A percentile compares a stretch with the other conserved stretches of the same genome.
Evolutionary conservation across 257 asterid genomes (phyloP).

Genomic region (Cordia subcordata): DNA sequence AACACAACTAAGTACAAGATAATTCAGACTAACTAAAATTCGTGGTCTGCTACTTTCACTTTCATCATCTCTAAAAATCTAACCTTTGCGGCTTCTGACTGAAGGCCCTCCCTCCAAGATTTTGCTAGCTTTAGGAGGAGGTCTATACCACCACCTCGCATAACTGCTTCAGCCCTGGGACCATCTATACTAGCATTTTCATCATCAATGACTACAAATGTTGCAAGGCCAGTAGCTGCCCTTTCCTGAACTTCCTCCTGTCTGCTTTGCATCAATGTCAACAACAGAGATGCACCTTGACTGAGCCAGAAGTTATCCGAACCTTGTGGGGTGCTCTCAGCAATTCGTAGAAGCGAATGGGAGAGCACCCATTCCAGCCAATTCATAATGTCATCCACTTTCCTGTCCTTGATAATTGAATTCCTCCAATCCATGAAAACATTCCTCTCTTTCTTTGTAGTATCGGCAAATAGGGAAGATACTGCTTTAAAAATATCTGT

Average conservation of each 20-base stretch:
- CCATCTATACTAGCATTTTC: constrained; percentile 73
- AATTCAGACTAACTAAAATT: not conserved
- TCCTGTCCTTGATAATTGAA: constrained; percentile 33
- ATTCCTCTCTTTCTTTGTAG: constrained; percentile 40
- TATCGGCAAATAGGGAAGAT: constrained; percentile 46
- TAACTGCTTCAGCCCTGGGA: constrained; percentile 72
- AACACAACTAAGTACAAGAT: too few species aligned
- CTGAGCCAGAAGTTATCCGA: constrained; percentile 75
- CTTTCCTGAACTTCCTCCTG: constrained; percentile 89
- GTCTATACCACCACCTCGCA: constrained; percentile 61
- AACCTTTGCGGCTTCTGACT: constrained; percentile 83
- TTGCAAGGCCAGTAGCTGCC: constrained; percentile 80
- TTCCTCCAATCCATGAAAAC: constrained; percentile 47
- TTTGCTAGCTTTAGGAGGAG: constrained; percentile 71
- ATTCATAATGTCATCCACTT: constrained; percentile 44
- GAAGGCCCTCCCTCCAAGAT: constrained; percentile 80
- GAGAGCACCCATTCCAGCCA: constrained; percentile 83
- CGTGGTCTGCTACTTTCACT: not conserved
- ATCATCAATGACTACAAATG: constrained; percentile 73
- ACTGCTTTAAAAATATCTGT: constrained; percentile 55
- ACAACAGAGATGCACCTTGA: constrained; percentile 69
- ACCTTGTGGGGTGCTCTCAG: constrained; percentile 68
- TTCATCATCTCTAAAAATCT: constrained; percentile 9
- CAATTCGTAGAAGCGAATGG: constrained; percentile 70
- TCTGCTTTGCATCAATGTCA: constrained; percentile 61